phyloP scores from a whole-genome alignment of 139 green algal genomes.

The Coelastrella sp. region DNA sequence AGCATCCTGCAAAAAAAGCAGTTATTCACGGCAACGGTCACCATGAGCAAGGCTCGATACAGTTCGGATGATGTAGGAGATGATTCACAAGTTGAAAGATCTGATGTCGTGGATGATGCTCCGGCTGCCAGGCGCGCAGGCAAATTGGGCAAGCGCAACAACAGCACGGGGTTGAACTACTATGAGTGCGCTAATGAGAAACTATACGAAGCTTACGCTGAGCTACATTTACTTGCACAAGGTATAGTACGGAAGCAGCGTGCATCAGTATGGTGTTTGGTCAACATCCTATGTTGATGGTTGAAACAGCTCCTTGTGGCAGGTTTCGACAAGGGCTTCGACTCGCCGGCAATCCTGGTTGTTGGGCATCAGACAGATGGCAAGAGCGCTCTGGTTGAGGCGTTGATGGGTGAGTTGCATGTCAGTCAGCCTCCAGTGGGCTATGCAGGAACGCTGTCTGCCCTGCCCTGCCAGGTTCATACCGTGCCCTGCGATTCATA shows the following conservation, averaged over 20 bases:
- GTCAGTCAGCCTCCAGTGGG: no score
- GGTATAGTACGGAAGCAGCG: not conserved
- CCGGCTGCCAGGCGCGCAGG: not conserved
- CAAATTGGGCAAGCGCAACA: slow-evolving; percentile 9
- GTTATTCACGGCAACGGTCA: not conserved
- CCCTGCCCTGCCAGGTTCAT: no score
- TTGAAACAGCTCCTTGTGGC: not conserved
- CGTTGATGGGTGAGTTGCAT: slow-evolving; percentile 87
- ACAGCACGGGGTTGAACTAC: not conserved
- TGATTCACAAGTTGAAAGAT: not conserved
- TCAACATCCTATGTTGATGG: not conserved
- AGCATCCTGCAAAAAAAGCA: no score
- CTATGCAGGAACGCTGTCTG: no score
- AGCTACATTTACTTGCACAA: slow-evolving; percentile 91
- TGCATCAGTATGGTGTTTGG: not conserved
- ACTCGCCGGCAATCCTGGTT: slow-evolving; percentile 95
- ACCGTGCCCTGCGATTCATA: no score
- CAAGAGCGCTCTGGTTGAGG: slow-evolving; percentile 91
- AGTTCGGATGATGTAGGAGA: not conserved
- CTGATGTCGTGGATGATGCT: not conserved
- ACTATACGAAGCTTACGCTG: slow-evolving; percentile 95
- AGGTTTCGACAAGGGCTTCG: slow-evolving; percentile 96
- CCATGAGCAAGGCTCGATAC: not conserved
- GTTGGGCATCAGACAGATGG: slow-evolving; percentile 97
- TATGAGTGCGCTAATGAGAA: slow-evolving; percentile 79